phyloP scores from a whole-genome alignment of 768 basidiomycete genomes.

The Tulasnella sp. region DNA sequence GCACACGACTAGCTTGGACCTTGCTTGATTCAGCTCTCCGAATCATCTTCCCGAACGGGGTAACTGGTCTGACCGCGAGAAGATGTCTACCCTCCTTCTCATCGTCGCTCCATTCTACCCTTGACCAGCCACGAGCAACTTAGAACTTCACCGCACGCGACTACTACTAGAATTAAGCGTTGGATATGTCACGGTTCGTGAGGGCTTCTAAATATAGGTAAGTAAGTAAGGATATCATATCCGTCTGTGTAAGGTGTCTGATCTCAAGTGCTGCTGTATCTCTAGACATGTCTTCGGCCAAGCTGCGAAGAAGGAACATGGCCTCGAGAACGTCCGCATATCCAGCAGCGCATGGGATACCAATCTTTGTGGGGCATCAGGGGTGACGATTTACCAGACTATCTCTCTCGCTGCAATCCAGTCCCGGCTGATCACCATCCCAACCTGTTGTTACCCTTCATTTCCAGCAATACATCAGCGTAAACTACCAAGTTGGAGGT shows the following conservation, averaged over 20 bases:
- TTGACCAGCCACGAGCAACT: too few species aligned
- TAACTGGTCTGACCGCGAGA: too few species aligned
- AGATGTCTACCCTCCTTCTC: too few species aligned
- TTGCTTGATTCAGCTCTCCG: too few species aligned
- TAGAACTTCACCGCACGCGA: too few species aligned
- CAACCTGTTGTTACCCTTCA: neutral
- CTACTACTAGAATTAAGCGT: neutral
- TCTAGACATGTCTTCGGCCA: constrained; percentile 86
- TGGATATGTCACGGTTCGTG: constrained; percentile 71
- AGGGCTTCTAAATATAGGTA: constrained; percentile 79
- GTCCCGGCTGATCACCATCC: neutral
- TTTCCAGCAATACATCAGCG: constrained; percentile 68
- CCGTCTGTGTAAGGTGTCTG: neutral
- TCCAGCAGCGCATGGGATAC: constrained; percentile 94
- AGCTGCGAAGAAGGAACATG: constrained; percentile 70
- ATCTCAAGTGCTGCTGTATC: neutral
- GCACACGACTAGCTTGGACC: too few species aligned
- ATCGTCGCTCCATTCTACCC: too few species aligned
- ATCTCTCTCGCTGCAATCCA: neutral
- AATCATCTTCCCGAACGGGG: too few species aligned
- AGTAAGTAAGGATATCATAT: constrained; percentile 20
- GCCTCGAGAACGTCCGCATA: constrained; percentile 72
- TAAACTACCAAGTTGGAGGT: constrained; percentile 91
- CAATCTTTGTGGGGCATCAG: constrained; percentile 77
- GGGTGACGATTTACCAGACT: constrained; percentile 36